Conservation (phyloP, 2,329 filamentous ascomycete species). For the Aspergillus carbonarius region DNA sequence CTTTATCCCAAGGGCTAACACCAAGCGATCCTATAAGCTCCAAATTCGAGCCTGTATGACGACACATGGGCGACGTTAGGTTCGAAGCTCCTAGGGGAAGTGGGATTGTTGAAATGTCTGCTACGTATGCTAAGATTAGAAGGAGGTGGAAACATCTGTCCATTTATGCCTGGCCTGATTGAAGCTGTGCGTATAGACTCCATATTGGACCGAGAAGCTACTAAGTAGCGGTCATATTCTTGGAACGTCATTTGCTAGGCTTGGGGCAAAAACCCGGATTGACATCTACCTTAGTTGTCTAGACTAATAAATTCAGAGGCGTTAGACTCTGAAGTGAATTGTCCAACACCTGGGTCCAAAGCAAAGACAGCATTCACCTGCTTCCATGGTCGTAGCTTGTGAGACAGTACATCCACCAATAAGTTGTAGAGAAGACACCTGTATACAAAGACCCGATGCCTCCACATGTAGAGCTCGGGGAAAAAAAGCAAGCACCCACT, state of each 20-base stretch:
- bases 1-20: too few relatives aligned
- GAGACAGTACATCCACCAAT: neutral
- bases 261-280: too few relatives aligned
- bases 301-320: neutral
- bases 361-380: neutral
- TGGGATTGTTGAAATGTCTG: neutral
- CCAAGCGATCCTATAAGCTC: too few relatives aligned
- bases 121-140: neutral
- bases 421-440: neutral
- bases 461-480: neutral
- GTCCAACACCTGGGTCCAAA: neutral
- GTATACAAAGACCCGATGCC: neutral
- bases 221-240: neutral
- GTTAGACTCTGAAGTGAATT: neutral
- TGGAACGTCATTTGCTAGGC: neutral
- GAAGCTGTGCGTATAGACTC: slow-evolving; percentile 1
- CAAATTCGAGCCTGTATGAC: too few relatives aligned
- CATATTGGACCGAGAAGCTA: neutral
- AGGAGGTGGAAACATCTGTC: too few relatives aligned
- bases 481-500: slow-evolving; percentile 1
- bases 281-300: neutral
- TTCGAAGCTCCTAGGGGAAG: neutral
- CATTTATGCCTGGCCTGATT: neutral
- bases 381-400: neutral
- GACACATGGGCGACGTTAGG: too few relatives aligned